Evolutionary conservation across 2,329 filamentous ascomycete species (phyloP).

Genomic region (Fusarium protoensiforme): DNA sequence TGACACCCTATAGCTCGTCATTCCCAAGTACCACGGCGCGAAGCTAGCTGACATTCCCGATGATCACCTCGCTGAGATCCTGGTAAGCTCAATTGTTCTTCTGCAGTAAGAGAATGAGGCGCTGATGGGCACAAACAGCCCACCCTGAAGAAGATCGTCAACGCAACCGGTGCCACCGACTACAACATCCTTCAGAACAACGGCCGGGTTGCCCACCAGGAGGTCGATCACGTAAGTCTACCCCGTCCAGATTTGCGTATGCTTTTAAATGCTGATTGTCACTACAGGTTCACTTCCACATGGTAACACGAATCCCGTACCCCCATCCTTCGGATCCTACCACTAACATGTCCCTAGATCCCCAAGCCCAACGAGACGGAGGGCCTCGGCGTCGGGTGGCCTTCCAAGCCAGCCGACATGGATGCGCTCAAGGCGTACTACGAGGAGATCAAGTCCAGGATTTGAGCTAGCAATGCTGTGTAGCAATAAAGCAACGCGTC

Average conservation of each 20-base stretch:
- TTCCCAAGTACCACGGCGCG: conserved; percentile 92
- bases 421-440: conserved; percentile 81
- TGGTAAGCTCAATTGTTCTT: conserved; percentile 63
- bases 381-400: conserved; percentile 85
- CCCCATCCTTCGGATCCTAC: background rate
- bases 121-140: conserved; percentile 43
- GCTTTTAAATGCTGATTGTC: conserved; percentile 1
- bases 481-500: background rate
- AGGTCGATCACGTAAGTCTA: conserved; percentile 84
- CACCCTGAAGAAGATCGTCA: conserved; percentile 82
- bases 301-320: conserved; percentile 63
- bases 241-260: background rate
- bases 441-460: conserved; percentile 90
- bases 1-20: conserved; percentile 76
- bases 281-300: conserved; percentile 86
- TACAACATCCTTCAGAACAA: conserved; percentile 99
- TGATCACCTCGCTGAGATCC: conserved; percentile 82
- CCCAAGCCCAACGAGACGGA: conserved; percentile 90
- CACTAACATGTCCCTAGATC: conserved; percentile 66
- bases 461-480: conserved; percentile 61
- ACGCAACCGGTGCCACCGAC: conserved; percentile 78
- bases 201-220: conserved; percentile 88
- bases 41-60: conserved; percentile 95
- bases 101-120: no score
- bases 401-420: conserved; percentile 80